Conservation (phyloP, 2,329 filamentous ascomycete species). For the Hypomyces rosellus region DNA sequence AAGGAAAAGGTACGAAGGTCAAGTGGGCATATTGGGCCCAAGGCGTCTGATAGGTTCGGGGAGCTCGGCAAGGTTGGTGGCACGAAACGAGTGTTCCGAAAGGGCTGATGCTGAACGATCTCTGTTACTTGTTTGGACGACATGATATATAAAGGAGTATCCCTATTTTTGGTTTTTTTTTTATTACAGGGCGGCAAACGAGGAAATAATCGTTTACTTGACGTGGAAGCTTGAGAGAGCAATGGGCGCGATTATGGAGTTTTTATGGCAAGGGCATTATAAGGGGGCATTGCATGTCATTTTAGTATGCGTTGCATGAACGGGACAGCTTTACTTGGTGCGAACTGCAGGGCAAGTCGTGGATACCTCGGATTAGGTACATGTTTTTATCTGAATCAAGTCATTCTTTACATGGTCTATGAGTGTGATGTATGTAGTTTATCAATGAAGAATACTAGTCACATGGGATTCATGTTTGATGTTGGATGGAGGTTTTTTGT, state of each 20-base stretch:
- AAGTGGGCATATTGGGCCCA: constrained; percentile 47
- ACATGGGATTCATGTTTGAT: too few species aligned
- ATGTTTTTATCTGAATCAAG: constrained; percentile 10
- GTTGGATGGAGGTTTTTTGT: too few species aligned
- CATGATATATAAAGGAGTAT: neutral
- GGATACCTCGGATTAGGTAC: constrained; percentile 25
- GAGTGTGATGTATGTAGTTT: neutral
- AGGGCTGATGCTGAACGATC: constrained; percentile 17
- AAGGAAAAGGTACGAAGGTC: constrained; percentile 71
- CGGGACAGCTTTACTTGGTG: constrained; percentile 14
- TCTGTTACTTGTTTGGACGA: neutral
- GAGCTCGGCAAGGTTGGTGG: constrained; percentile 66
- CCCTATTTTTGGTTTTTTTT: neutral
- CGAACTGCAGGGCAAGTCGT: constrained; percentile 21
- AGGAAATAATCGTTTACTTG: constrained; percentile 3
- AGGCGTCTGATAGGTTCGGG: constrained; percentile 46
- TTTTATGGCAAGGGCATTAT: constrained; percentile 5
- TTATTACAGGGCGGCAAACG: neutral
- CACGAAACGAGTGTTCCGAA: constrained; percentile 65
- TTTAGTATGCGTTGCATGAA: constrained; percentile 10
- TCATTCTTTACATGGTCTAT: neutral
- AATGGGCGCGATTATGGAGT: constrained; percentile 5
- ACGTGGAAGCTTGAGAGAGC: constrained; percentile 1
- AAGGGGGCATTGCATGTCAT: constrained; percentile 13
- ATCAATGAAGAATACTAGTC: neutral